A percentile compares a stretch with the other conserved stretches of the same genome.
phyloP scores from a whole-genome alignment of 306 rosid species.

The Cucurbita pepo region DNA sequence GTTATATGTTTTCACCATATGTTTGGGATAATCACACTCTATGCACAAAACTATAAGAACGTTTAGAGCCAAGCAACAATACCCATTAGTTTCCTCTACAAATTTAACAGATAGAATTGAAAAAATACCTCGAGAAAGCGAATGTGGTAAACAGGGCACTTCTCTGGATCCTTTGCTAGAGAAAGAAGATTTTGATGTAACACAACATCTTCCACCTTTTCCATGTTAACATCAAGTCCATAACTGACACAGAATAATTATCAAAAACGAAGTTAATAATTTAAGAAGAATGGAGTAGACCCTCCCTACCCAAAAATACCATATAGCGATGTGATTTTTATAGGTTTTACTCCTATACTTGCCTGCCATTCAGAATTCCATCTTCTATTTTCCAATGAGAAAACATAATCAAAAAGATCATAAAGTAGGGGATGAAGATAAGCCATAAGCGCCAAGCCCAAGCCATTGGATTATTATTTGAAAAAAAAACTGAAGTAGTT shows the following conservation, averaged over 20 bases:
- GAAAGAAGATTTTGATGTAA: constrained; percentile 74
- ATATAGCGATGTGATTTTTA: background rate
- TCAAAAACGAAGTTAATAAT: constrained; percentile 8
- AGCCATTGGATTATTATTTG: background rate
- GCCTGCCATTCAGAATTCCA: background rate
- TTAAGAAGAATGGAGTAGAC: background rate
- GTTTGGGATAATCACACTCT: background rate
- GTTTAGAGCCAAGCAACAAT: background rate
- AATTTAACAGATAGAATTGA: background rate
- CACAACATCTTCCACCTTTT: constrained; percentile 86
- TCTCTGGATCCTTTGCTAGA: constrained; percentile 75
- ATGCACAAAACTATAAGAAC: background rate
- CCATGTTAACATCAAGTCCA: constrained; percentile 87
- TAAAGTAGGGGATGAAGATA: background rate
- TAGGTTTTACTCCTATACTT: background rate
- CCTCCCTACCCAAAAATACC: background rate
- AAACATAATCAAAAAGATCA: background rate
- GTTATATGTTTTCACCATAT: background rate
- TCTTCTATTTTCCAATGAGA: background rate
- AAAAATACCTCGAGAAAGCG: constrained; percentile 81
- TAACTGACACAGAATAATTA: constrained; percentile 42
- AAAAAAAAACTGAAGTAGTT: background rate
- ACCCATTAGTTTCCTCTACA: background rate
- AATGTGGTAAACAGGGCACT: constrained; percentile 74
- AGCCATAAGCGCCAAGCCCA: background rate